phyloP scores from a whole-genome alignment of 352 stramenopile genomes.

The Globisporangium polare region DNA sequence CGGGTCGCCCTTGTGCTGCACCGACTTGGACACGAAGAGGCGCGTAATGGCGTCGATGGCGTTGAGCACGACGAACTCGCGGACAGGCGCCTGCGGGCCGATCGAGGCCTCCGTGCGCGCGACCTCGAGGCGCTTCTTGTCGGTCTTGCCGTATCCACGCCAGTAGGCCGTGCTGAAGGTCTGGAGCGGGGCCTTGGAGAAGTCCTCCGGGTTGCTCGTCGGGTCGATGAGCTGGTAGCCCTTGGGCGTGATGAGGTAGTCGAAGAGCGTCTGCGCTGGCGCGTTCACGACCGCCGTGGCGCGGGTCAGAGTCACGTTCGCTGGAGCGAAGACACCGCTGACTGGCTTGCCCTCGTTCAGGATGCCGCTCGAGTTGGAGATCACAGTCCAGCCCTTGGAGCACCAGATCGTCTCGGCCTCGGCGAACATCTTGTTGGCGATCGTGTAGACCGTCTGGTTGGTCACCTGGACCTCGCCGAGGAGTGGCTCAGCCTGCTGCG shows the following conservation, averaged over 20 bases:
- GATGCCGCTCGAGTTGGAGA: slow-evolving; percentile 26
- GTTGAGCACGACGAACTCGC: slow-evolving; percentile 15
- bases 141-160: slow-evolving; percentile 18
- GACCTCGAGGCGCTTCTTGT: slow-evolving; percentile 24
- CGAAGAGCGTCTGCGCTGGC: slow-evolving; percentile 28
- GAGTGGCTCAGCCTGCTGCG: slow-evolving; percentile 15
- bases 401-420: slow-evolving; percentile 28
- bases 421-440: slow-evolving; percentile 22
- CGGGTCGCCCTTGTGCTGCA: slow-evolving; percentile 14
- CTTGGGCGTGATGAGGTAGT: slow-evolving; percentile 28
- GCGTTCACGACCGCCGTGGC: slow-evolving; percentile 19
- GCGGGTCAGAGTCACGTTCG: slow-evolving; percentile 24
- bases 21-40: slow-evolving; percentile 16
- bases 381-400: slow-evolving; percentile 21
- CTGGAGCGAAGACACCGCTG: slow-evolving; percentile 21
- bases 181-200: slow-evolving; percentile 26
- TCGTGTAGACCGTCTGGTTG: slow-evolving; percentile 13
- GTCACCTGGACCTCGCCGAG: slow-evolving; percentile 24
- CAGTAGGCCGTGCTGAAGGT: slow-evolving; percentile 20
- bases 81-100: slow-evolving; percentile 8
- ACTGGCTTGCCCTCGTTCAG: slow-evolving; percentile 31
- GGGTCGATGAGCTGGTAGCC: slow-evolving; percentile 34
- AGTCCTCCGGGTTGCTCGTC: slow-evolving; percentile 26
- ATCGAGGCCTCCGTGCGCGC: slow-evolving; percentile 10
- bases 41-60: slow-evolving; percentile 15